phyloP scores from a whole-genome alignment of 371 early-diverging fungal genomes.

The Dinochytrium kinnereticum region DNA sequence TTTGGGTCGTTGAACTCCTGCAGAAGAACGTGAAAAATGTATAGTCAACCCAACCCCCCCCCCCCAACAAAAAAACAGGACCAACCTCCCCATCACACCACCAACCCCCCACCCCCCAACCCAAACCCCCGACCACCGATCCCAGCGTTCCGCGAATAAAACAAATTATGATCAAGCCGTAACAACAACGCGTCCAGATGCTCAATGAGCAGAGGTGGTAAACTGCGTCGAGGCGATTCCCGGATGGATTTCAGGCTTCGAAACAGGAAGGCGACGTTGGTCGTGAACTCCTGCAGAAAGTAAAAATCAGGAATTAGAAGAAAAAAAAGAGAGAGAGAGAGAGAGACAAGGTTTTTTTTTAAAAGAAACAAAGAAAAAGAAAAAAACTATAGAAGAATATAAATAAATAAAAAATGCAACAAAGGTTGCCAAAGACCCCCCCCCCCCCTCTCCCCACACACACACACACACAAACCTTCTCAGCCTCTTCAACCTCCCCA shows the following conservation, averaged over 20 bases:
- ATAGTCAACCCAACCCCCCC: too few relatives aligned
- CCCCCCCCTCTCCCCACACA: too few relatives aligned
- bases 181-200: constrained; percentile 63
- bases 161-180: constrained; percentile 68
- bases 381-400: too few relatives aligned
- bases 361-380: too few relatives aligned
- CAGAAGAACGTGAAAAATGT: too few relatives aligned
- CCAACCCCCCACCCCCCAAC: background rate
- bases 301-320: constrained; percentile 12
- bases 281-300: constrained; percentile 56
- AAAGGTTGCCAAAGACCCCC: too few relatives aligned
- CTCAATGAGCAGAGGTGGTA: background rate
- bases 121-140: background rate
- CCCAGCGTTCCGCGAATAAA: constrained; percentile 16
- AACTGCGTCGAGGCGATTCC: background rate
- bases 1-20: too few relatives aligned
- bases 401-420: too few relatives aligned
- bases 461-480: constrained; percentile 19
- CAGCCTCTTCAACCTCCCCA: constrained; percentile 2
- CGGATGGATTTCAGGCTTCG: constrained; percentile 41
- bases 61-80: too few relatives aligned
- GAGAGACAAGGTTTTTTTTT: too few relatives aligned
- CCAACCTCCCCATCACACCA: too few relatives aligned
- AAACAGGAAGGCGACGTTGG: constrained; percentile 60
- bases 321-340: background rate